These are phyloP conservation scores for Plantago major DNA, from an alignment of 257 asterid species.

Conservation along the genomic window DNA sequence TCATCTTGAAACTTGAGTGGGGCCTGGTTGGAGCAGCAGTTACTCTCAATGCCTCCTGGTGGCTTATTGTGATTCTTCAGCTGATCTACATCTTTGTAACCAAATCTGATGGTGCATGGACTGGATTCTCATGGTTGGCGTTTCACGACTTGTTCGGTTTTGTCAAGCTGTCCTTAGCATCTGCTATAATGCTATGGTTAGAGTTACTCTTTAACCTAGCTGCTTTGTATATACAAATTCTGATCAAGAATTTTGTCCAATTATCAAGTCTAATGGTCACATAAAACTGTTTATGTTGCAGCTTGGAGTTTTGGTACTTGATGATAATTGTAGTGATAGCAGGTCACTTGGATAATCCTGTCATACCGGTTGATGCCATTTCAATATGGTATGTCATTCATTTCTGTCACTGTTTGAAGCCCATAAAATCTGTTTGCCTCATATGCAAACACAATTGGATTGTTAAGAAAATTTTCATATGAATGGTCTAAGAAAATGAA, in stretches of 20 bases:
- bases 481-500: background rate
- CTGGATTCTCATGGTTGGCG: constrained; percentile 73
- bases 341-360: constrained; percentile 71
- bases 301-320: constrained; percentile 93
- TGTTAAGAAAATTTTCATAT: too few relatives aligned
- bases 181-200: constrained; percentile 84
- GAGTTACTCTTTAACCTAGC: background rate
- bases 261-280: constrained; percentile 3
- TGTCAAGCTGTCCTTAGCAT: constrained; percentile 67
- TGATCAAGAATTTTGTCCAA: background rate
- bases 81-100: constrained; percentile 47
- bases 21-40: constrained; percentile 72
- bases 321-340: constrained; percentile 62
- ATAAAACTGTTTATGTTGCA: constrained; percentile 22
- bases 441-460: too few relatives aligned
- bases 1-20: constrained; percentile 56
- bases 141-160: constrained; percentile 61
- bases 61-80: constrained; percentile 58
- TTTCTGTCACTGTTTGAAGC: background rate
- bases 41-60: constrained; percentile 60
- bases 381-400: constrained; percentile 65
- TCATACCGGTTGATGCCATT: constrained; percentile 70
- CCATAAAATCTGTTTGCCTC: too few relatives aligned
- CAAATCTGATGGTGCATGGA: constrained; percentile 75
- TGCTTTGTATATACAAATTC: background rate